These are phyloP conservation scores for Jasminum sambac DNA, from an alignment of 257 asterid genomes.

Conservation along the genomic window DNA sequence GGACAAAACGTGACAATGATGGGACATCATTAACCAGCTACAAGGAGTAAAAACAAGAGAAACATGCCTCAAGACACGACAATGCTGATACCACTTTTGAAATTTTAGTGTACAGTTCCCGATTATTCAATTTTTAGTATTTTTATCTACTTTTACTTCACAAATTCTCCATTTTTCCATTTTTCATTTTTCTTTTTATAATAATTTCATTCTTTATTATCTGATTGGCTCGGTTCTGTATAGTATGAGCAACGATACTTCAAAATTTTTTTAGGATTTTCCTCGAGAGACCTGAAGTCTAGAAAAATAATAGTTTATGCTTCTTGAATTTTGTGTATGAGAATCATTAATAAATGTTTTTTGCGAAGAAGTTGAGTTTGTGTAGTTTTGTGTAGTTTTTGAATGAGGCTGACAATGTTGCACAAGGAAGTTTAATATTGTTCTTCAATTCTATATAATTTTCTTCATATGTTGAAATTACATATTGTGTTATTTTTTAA, in stretches of 20 bases:
- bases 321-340: neutral
- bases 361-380: too few species aligned
- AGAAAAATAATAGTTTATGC: neutral
- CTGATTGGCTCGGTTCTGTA: neutral
- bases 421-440: too few species aligned
- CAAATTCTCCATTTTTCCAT: neutral
- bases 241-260: neutral
- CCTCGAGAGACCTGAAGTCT: neutral
- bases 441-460: too few species aligned
- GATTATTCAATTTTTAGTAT: neutral
- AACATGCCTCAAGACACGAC: constrained; percentile 70
- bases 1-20: constrained; percentile 33
- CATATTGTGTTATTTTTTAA: too few species aligned
- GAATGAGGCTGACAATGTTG: too few species aligned
- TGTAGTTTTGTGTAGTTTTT: too few species aligned
- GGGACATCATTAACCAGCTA: constrained; percentile 80
- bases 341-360: too few species aligned
- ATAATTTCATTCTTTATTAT: too few species aligned
- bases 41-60: constrained; percentile 90
- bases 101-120: constrained; percentile 50
- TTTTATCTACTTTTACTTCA: neutral
- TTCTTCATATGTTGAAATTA: too few species aligned
- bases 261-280: neutral
- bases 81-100: constrained; percentile 62
- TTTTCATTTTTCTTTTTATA: constrained; percentile 1